Conservation (phyloP, 2,329 filamentous ascomycete genomes). For the Alternaria infectoria region DNA sequence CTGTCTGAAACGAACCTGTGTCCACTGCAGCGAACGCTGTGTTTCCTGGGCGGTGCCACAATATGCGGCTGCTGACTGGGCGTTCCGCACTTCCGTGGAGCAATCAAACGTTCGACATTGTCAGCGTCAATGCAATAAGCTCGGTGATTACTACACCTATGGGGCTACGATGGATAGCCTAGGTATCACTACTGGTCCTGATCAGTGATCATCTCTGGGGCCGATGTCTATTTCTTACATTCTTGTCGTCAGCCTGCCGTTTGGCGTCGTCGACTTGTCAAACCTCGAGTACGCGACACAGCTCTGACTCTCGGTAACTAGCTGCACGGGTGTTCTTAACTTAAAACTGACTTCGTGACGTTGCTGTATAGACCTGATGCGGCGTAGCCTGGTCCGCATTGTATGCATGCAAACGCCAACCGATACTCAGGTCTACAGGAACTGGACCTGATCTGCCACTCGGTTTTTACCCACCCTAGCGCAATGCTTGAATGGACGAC, state of each 20-base stretch:
- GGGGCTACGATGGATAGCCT: background rate
- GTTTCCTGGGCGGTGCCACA: background rate
- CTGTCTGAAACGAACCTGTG: background rate
- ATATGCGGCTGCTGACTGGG: background rate
- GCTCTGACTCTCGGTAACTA: conserved; percentile 2
- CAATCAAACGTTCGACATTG: background rate
- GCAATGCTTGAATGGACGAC: background rate
- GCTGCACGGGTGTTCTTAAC: conserved; percentile 7
- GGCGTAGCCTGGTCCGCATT: background rate
- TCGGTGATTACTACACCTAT: background rate
- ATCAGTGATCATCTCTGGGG: background rate
- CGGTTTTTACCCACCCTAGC: background rate
- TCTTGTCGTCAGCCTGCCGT: background rate
- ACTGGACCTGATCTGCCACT: background rate
- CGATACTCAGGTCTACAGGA: background rate
- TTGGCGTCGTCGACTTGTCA: background rate
- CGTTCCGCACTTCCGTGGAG: background rate
- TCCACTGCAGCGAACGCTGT: background rate
- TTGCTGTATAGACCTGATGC: background rate
- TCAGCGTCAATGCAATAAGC: background rate
- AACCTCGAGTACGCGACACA: background rate
- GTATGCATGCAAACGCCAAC: background rate
- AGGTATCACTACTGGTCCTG: background rate
- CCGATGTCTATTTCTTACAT: background rate
- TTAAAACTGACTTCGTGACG: conserved; percentile 7